phyloP scores from a whole-genome alignment of 2,329 filamentous ascomycete species.

The Penicillium concentricum region DNA sequence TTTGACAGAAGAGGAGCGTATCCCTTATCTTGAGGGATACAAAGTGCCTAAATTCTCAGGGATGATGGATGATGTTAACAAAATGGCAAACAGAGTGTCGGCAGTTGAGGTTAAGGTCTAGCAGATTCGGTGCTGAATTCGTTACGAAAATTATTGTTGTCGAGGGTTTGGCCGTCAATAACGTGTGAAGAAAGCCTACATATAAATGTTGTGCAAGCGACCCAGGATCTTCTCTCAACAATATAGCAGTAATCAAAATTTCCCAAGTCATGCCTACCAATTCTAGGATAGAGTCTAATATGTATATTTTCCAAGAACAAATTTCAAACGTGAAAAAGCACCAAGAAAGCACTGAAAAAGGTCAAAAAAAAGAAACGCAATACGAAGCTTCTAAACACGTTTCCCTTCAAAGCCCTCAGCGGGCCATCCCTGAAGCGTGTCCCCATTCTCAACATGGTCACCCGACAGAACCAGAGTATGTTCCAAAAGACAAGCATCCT shows the following conservation, averaged over 20 bases:
- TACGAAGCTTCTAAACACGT: conserved; percentile 2
- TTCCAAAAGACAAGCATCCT: conserved; percentile 55
- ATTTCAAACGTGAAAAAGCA: no score
- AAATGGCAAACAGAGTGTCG: background rate
- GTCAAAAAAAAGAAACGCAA: background rate
- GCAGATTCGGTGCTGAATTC: background rate
- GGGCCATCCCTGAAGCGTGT: conserved; percentile 58
- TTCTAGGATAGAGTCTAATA: background rate
- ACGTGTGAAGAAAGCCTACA: background rate
- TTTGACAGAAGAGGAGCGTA: background rate
- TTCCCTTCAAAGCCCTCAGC: conserved; percentile 42
- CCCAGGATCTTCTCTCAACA: background rate
- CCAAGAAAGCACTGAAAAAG: no score
- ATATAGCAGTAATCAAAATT: background rate
- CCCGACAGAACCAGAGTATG: conserved; percentile 60
- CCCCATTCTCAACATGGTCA: conserved; percentile 53
- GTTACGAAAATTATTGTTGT: no score
- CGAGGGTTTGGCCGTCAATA: no score
- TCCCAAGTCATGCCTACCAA: background rate
- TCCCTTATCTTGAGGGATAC: background rate
- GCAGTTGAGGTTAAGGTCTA: background rate
- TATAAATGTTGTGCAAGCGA: background rate
- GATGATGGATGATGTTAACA: background rate
- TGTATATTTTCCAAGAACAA: background rate
- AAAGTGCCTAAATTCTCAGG: background rate